Evolutionary conservation across 2,329 filamentous ascomycete species (phyloP).

Genomic region (Nigrograna mackinnonii): DNA sequence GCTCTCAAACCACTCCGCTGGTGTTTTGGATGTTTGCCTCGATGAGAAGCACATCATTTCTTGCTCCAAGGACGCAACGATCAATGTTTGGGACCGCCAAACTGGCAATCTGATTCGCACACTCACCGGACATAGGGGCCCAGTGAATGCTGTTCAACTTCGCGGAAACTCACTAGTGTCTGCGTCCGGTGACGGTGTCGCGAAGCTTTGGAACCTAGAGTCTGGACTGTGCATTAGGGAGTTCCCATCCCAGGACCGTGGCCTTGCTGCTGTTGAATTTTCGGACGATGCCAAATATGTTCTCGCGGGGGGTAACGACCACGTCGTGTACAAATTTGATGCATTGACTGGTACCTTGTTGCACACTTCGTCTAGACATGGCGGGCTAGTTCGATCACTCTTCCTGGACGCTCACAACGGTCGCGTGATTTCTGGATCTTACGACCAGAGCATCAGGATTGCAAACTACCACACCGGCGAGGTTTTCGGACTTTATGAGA

Average conservation of each 20-base stretch:
- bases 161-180: conserved; percentile 91
- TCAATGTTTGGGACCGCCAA: conserved; percentile 90
- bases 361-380: conserved; percentile 79
- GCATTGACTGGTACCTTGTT: conserved; percentile 86
- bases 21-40: conserved; percentile 92
- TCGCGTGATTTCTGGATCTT: conserved; percentile 87
- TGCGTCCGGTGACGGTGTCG: conserved; percentile 89
- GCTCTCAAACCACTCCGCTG: conserved; percentile 77
- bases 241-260: conserved; percentile 87
- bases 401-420: conserved; percentile 88
- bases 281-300: conserved; percentile 93
- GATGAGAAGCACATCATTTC: conserved; percentile 92
- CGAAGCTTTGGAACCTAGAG: conserved; percentile 94
- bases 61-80: conserved; percentile 92
- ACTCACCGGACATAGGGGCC: conserved; percentile 82
- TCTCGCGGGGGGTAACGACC: conserved; percentile 92
- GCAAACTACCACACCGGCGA: conserved; percentile 84
- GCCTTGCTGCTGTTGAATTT: conserved; percentile 94
- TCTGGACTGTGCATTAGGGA: conserved; percentile 88
- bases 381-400: conserved; percentile 82
- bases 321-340: conserved; percentile 95
- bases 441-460: conserved; percentile 94
- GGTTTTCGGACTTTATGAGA: conserved; percentile 81
- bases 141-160: conserved; percentile 95
- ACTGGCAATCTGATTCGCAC: conserved; percentile 77